phyloP scores from a whole-genome alignment of 148 eudicot species.

The Rhododendron kiyosumense region DNA sequence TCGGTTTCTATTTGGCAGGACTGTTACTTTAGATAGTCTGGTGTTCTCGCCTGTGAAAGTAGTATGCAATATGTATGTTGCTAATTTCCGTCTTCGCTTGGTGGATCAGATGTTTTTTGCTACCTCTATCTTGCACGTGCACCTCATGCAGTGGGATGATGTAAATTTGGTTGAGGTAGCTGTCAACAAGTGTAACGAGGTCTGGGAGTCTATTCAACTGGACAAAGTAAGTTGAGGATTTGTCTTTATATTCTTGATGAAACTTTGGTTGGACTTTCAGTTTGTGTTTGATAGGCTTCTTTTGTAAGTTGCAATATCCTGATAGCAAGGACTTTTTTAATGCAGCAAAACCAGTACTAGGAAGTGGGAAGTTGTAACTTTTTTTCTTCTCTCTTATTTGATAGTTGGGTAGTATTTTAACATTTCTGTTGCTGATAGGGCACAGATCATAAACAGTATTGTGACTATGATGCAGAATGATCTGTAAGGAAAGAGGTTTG shows the following conservation, averaged over 20 bases:
- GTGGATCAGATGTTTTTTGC: slow-evolving; percentile 84
- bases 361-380: neutral
- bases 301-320: neutral
- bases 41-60: slow-evolving; percentile 12
- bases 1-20: neutral
- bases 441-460: neutral
- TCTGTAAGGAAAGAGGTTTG: neutral
- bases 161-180: slow-evolving; percentile 64
- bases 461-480: neutral
- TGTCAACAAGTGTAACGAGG: slow-evolving; percentile 62
- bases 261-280: neutral
- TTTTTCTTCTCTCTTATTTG: neutral
- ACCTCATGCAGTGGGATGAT: slow-evolving; percentile 87
- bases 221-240: slow-evolving; percentile 52
- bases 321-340: neutral
- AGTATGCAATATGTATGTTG: neutral
- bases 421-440: neutral
- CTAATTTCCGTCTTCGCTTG: slow-evolving; percentile 20
- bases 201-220: slow-evolving; percentile 68
- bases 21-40: neutral
- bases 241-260: neutral
- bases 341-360: neutral
- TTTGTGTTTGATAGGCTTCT: neutral
- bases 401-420: neutral
- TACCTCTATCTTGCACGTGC: slow-evolving; percentile 86